These are phyloP conservation scores for Penicillium cinerascens DNA, from an alignment of 495 filamentous ascomycete species.

Conservation along the genomic window DNA sequence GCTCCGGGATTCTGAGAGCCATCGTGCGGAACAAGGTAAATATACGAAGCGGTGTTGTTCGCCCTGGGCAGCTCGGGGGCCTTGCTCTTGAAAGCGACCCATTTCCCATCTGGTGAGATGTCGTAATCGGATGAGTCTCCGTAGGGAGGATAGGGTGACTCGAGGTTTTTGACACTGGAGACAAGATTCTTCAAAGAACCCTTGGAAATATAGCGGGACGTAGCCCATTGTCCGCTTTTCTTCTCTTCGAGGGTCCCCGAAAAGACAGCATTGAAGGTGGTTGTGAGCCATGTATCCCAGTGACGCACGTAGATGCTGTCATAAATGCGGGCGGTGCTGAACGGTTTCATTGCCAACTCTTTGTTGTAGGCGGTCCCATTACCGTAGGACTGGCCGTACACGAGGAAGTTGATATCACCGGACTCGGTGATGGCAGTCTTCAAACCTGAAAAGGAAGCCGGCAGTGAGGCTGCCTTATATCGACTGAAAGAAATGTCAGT, in stretches of 20 bases:
- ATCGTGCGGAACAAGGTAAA: conserved; percentile 39
- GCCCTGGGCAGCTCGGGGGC: conserved; percentile 37
- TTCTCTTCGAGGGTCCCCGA: conserved; percentile 34
- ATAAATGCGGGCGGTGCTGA: conserved; percentile 63
- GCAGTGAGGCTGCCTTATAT: conserved; percentile 55
- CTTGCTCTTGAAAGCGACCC: conserved; percentile 43
- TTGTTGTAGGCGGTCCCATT: conserved; percentile 61
- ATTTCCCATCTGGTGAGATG: conserved; percentile 37
- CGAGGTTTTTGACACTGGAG: conserved; percentile 40
- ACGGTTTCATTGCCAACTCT: conserved; percentile 50
- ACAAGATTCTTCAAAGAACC: conserved; percentile 40
- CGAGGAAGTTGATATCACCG: conserved; percentile 56
- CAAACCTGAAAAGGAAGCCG: conserved; percentile 60
- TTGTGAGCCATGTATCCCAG: conserved; percentile 67
- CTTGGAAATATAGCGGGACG: conserved; percentile 12
- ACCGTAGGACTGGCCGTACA: conserved; percentile 57
- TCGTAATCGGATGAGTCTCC: conserved; percentile 41
- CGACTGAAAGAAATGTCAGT: conserved; percentile 21
- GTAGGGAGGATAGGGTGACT: conserved; percentile 44
- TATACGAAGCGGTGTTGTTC: conserved; percentile 37
- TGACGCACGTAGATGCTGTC: conserved; percentile 69
- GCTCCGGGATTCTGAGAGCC: conserved; percentile 27
- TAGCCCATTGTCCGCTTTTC: conserved; percentile 4
- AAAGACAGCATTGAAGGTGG: conserved; percentile 45
- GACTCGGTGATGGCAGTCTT: conserved; percentile 56